These are phyloP conservation scores for Boeremia exigua DNA, from an alignment of 2,329 filamentous ascomycete species.

Conservation along the genomic window DNA sequence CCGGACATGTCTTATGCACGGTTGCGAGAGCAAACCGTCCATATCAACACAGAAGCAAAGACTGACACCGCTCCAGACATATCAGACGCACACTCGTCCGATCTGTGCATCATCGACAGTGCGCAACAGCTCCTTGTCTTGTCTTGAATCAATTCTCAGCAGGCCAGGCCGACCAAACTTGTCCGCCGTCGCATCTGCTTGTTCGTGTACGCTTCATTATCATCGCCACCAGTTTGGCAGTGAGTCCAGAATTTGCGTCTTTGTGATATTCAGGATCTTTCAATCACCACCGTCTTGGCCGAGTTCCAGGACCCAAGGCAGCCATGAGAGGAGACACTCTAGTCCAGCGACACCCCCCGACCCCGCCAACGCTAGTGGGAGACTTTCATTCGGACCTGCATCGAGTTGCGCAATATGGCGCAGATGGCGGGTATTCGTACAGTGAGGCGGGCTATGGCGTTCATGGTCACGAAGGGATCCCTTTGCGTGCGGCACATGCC, in stretches of 20 bases:
- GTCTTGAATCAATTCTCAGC: slow-evolving; percentile 13
- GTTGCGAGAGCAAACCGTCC: slow-evolving; percentile 44
- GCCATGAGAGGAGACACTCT: slow-evolving; percentile 44
- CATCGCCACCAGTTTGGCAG: slow-evolving; percentile 15
- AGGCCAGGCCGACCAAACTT: slow-evolving; percentile 6
- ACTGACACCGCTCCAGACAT: slow-evolving; percentile 39
- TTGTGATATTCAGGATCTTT: slow-evolving; percentile 3
- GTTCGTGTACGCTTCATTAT: slow-evolving; percentile 7
- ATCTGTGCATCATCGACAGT: slow-evolving; percentile 10
- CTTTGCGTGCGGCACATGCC: slow-evolving; percentile 36
- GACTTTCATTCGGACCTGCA: slow-evolving; percentile 48
- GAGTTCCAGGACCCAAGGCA: slow-evolving; percentile 13
- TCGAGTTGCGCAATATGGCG: slow-evolving; percentile 53
- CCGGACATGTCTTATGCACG: slow-evolving; percentile 40
- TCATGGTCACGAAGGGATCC: slow-evolving; percentile 37
- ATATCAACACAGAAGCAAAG: slow-evolving; percentile 20
- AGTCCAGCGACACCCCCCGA: slow-evolving; percentile 46
- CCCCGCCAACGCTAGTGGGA: slow-evolving; percentile 39
- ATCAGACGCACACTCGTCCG: not conserved
- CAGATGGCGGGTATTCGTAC: slow-evolving; percentile 46
- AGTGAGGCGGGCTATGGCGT: slow-evolving; percentile 42
- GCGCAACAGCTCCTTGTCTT: not conserved
- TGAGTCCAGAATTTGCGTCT: slow-evolving; percentile 14
- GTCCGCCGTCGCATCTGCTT: slow-evolving; percentile 4
- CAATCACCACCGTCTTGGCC: slow-evolving; percentile 11